Conservation (phyloP, 2,329 filamentous ascomycete genomes). For the Mollisiaceae sp. region DNA sequence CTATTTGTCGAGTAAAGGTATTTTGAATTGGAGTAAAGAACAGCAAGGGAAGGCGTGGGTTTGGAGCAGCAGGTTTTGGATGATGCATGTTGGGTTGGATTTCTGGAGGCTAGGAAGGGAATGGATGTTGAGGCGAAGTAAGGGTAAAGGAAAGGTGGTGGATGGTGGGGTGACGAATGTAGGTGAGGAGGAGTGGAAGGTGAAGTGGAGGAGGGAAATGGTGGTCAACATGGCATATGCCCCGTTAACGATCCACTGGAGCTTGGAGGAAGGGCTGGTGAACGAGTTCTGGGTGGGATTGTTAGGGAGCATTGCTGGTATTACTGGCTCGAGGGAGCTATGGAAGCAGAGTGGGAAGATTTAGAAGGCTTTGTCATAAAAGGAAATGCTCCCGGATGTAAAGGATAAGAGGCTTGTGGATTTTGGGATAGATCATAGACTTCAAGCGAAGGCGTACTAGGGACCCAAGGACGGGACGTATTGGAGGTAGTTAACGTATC, state of each 20-base stretch:
- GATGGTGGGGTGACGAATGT: slow-evolving; percentile 40
- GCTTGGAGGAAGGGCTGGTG: slow-evolving; percentile 68
- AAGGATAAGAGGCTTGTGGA: neutral
- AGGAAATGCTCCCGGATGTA: neutral
- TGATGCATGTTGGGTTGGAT: slow-evolving; percentile 77
- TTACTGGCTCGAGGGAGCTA: slow-evolving; percentile 49
- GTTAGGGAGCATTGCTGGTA: slow-evolving; percentile 57
- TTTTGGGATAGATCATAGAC: neutral
- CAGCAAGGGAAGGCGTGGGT: slow-evolving; percentile 66
- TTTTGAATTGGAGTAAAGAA: slow-evolving; percentile 63
- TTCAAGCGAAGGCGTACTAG: slow-evolving; percentile 1
- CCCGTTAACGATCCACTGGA: slow-evolving; percentile 85
- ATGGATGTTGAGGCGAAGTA: slow-evolving; percentile 38
- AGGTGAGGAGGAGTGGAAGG: slow-evolving; percentile 43
- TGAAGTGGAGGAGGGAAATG: slow-evolving; percentile 67
- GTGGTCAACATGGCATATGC: slow-evolving; percentile 76
- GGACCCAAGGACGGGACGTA: neutral
- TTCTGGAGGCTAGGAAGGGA: slow-evolving; percentile 62
- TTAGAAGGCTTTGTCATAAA: neutral
- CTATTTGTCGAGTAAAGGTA: slow-evolving; percentile 75
- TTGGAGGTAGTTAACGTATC: neutral
- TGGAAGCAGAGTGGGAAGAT: slow-evolving; percentile 45
- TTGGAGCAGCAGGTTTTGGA: slow-evolving; percentile 83
- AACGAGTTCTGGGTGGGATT: slow-evolving; percentile 62
- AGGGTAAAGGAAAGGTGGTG: slow-evolving; percentile 40